phyloP scores from a whole-genome alignment of 768 basidiomycete species.

The Hypholoma fasciculare region DNA sequence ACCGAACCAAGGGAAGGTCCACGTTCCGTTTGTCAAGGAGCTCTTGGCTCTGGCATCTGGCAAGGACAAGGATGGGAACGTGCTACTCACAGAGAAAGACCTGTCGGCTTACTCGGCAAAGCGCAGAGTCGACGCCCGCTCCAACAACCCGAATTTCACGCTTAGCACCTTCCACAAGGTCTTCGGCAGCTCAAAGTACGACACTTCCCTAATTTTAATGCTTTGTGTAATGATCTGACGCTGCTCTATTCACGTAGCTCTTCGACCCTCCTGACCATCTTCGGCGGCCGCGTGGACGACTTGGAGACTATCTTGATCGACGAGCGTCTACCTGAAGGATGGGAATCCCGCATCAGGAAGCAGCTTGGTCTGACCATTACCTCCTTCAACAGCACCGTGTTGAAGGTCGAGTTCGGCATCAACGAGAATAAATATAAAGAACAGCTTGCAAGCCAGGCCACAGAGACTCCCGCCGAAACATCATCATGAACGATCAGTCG shows the following conservation, averaged over 20 bases:
- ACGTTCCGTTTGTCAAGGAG: constrained; percentile 51
- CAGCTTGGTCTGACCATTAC: constrained; percentile 60
- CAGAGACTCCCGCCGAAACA: neutral
- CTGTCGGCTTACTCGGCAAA: constrained; percentile 56
- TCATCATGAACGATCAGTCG: neutral
- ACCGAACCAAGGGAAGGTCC: constrained; percentile 53
- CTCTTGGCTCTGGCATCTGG: constrained; percentile 61
- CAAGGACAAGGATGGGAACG: constrained; percentile 46
- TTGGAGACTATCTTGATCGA: constrained; percentile 58
- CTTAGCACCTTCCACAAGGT: constrained; percentile 51
- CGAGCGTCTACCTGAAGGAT: constrained; percentile 69
- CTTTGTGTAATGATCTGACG: neutral
- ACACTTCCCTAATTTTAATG: neutral
- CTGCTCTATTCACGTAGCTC: constrained; percentile 37
- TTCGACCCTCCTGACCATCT: constrained; percentile 61
- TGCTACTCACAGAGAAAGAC: constrained; percentile 56
- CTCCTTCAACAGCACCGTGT: constrained; percentile 50
- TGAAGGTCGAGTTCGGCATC: constrained; percentile 40
- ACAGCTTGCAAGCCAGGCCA: constrained; percentile 1
- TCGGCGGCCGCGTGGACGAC: constrained; percentile 63
- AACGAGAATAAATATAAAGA: constrained; percentile 33
- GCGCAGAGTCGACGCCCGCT: constrained; percentile 58
- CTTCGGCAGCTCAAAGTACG: constrained; percentile 68
- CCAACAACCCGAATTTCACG: constrained; percentile 56
- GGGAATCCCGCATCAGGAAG: constrained; percentile 62